Conservation (phyloP, 305 asterid genomes). For the Caryopteris hybrid region DNA sequence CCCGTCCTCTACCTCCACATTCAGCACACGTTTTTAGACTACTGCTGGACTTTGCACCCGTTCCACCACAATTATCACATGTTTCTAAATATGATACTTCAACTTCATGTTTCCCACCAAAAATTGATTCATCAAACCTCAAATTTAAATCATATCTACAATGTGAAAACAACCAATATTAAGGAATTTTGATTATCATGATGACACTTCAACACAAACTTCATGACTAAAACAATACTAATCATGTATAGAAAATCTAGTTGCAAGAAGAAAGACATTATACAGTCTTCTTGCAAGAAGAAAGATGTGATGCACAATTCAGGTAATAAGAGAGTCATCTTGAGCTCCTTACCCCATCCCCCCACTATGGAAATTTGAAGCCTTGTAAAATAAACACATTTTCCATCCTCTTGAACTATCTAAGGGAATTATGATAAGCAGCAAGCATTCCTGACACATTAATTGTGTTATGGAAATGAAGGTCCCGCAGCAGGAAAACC, state of each 20-base stretch:
- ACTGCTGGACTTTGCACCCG: constrained; percentile 77
- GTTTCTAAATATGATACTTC: constrained; percentile 59
- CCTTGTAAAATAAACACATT: constrained; percentile 6
- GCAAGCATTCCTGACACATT: background rate
- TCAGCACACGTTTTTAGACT: constrained; percentile 56
- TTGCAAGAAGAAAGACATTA: background rate
- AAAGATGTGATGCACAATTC: background rate
- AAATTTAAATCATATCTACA: constrained; percentile 70
- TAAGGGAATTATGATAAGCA: background rate
- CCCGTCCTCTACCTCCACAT: constrained; percentile 90
- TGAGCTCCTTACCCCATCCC: constrained; percentile 14
- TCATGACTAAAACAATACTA: constrained; percentile 2
- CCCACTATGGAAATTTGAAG: constrained; percentile 7
- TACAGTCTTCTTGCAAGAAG: background rate
- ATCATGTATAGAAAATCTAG: background rate
- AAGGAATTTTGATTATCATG: constrained; percentile 11
- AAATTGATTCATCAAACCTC: constrained; percentile 84
- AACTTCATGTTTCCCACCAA: constrained; percentile 63
- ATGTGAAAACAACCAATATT: constrained; percentile 5
- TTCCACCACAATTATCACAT: constrained; percentile 83
- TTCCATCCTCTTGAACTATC: background rate
- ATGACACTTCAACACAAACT: background rate
- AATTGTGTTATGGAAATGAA: constrained; percentile 2
- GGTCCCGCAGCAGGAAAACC: background rate
- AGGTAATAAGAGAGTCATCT: background rate